A percentile compares a stretch with the other conserved stretches of the same genome.
phyloP scores from a whole-genome alignment of 768 basidiomycete genomes.

The Kockovaella imperatae region DNA sequence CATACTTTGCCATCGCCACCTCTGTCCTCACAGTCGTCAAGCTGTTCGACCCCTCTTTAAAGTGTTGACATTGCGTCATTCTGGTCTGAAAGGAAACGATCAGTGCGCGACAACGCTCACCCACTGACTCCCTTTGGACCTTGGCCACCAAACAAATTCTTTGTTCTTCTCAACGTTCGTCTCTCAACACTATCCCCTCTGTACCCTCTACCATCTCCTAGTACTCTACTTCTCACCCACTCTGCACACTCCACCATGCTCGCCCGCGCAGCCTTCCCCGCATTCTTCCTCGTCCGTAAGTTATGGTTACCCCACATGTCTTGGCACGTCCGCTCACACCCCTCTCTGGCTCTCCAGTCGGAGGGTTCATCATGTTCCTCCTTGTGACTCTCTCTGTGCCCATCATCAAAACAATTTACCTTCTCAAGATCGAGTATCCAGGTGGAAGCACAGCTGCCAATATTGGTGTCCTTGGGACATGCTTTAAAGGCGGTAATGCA shows the following conservation, averaged over 20 bases:
- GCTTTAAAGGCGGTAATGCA: constrained; percentile 49
- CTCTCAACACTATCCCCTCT: too few species aligned
- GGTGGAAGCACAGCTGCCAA: constrained; percentile 48
- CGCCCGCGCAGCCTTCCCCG: constrained; percentile 22
- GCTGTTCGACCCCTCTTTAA: too few species aligned
- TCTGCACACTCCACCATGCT: constrained; percentile 13
- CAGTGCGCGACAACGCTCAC: too few species aligned
- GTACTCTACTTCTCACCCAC: too few species aligned
- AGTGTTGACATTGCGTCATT: too few species aligned
- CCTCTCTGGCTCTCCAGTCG: constrained; percentile 36
- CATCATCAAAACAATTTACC: constrained; percentile 60
- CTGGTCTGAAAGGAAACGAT: too few species aligned
- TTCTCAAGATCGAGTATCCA: constrained; percentile 51
- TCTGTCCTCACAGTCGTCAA: too few species aligned
- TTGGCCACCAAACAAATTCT: too few species aligned
- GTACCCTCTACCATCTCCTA: too few species aligned
- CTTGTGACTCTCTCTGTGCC: constrained; percentile 68
- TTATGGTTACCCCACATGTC: not conserved
- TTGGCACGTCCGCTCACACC: not conserved
- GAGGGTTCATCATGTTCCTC: constrained; percentile 64
- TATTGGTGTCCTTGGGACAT: constrained; percentile 79
- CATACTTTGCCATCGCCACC: too few species aligned
- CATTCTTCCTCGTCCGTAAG: constrained; percentile 26
- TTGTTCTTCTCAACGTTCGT: too few species aligned
- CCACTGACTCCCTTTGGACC: too few species aligned